Percentiles rank a stretch among this genome's conserved stretches.
phyloP scores from a whole-genome alignment of 139 green algal genomes.

The Chlorella sp. region DNA sequence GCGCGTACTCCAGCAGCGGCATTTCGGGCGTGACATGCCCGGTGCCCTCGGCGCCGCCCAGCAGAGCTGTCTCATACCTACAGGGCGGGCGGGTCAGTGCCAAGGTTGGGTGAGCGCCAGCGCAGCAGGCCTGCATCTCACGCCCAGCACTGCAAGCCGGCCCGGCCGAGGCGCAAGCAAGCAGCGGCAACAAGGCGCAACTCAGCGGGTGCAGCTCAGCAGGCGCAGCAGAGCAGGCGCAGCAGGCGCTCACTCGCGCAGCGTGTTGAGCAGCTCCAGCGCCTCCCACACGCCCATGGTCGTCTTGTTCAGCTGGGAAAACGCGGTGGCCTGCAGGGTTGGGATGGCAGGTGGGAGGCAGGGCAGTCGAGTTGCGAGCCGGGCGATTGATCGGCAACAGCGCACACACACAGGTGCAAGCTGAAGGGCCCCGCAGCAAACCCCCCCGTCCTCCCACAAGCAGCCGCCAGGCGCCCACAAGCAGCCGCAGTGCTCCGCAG shows the following conservation, averaged over 20 bases:
- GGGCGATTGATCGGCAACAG: no score
- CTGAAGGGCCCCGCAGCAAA: no score
- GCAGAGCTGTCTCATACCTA: conserved; percentile 72
- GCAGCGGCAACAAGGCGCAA: no score
- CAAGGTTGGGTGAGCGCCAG: no score
- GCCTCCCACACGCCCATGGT: conserved; percentile 81
- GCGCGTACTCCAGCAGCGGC: conserved; percentile 75
- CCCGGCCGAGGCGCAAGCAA: no score
- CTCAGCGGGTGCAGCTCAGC: conserved; percentile 29
- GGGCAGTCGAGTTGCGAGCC: neutral
- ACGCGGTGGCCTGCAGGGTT: conserved; percentile 36
- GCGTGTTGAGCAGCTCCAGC: conserved; percentile 66
- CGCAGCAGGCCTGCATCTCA: no score
- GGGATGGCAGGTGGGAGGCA: neutral
- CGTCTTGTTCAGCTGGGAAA: conserved; percentile 53
- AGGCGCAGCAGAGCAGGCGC: no score
- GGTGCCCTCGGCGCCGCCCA: conserved; percentile 30
- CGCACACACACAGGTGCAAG: no score
- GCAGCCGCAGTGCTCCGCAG: neutral
- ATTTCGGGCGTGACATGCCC: conserved; percentile 52
- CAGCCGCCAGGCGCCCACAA: neutral
- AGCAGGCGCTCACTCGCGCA: conserved; percentile 39
- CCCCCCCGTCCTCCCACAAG: neutral
- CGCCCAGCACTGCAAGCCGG: no score
- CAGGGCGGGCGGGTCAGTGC: no score